Base-by-base conservation (phyloP, 2,329 filamentous ascomycete genomes). In the Ascochyta lentis region DNA sequence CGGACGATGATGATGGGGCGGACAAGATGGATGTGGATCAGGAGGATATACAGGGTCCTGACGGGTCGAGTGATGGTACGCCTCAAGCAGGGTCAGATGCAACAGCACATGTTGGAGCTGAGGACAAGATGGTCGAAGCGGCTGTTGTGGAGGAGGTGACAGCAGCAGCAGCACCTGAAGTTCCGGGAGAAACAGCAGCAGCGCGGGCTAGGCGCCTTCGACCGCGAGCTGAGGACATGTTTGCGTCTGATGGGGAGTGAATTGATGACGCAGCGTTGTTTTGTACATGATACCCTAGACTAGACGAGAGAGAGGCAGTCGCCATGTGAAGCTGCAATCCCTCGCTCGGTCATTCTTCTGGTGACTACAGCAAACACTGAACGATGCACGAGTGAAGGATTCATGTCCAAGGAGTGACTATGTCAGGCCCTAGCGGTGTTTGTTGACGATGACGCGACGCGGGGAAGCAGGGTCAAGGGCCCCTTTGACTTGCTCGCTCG, bases 141-240 rank as follows among this genome's bases (percentile, higher is more conserved):
- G 15, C 7, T 27, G 13, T 24, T 3, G 40, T 24, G 23, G 19
- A 15, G n/a, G 37, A 41, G 2, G 19, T 19, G 19, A 10, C 35
- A n/a, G 34, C 15, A 6, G 7, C 24, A 16, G n/a, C 43, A 27
- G 37, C 39, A 29, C 37, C 53, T 24, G 58, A 68, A 39, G 61
- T 68, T 7, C 50, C 68, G 15, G 69, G 68, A 34, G 73, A 76
- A 61, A 71, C 72, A 1, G 68, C 69, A 33, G 73, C 73, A 10
- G 73, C 73, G 29, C 68, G 72, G 40, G 73, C 73, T 58, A 65
- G 70, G 6, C 60, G 72, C 15, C 55, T 69, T 15, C 63, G 75
- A 39, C 74, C 75, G 6, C 72, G 64, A 44, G 74, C 75, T 6
- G 73, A 75, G 54, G 75, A 77, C 54, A 76, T 77, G 73, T 77